Conservation (phyloP, 2,329 filamentous ascomycete genomes). For the Fusarium xyrophilum region DNA sequence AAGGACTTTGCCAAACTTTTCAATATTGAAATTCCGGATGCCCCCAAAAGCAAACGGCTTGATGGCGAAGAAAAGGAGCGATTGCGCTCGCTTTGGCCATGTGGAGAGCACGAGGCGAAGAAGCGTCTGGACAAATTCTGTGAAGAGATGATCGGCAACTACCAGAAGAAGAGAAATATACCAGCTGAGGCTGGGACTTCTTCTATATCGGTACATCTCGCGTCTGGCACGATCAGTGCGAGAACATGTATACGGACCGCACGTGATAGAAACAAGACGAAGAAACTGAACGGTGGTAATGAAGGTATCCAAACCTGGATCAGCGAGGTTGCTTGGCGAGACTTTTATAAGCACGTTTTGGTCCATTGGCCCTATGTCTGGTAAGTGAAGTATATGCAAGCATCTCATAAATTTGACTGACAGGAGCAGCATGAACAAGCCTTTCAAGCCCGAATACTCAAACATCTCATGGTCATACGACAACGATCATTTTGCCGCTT, state of each 20-base stretch:
- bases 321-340: conserved; percentile 82
- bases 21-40: conserved; percentile 63
- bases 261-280: conserved; percentile 66
- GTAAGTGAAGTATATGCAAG: conserved; percentile 49
- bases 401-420: not conserved
- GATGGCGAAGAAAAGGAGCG: conserved; percentile 63
- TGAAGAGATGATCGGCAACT: conserved; percentile 65
- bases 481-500: conserved; percentile 70
- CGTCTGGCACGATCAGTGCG: conserved; percentile 71
- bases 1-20: conserved; percentile 65
- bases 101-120: conserved; percentile 75
- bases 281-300: conserved; percentile 70
- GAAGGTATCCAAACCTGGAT: conserved; percentile 77
- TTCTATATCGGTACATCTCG: conserved; percentile 73
- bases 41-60: conserved; percentile 69
- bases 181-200: conserved; percentile 70
- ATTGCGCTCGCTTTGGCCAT: conserved; percentile 70
- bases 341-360: conserved; percentile 88
- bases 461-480: conserved; percentile 85
- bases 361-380: conserved; percentile 85
- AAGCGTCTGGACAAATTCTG: conserved; percentile 72
- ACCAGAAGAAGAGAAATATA: conserved; percentile 70
- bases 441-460: conserved; percentile 80
- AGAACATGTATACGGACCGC: conserved; percentile 72
- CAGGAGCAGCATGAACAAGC: conserved; percentile 60